These are phyloP conservation scores for Botryosphaeria dothidea DNA, from an alignment of 2,329 filamentous ascomycete genomes.

Conservation along the genomic window DNA sequence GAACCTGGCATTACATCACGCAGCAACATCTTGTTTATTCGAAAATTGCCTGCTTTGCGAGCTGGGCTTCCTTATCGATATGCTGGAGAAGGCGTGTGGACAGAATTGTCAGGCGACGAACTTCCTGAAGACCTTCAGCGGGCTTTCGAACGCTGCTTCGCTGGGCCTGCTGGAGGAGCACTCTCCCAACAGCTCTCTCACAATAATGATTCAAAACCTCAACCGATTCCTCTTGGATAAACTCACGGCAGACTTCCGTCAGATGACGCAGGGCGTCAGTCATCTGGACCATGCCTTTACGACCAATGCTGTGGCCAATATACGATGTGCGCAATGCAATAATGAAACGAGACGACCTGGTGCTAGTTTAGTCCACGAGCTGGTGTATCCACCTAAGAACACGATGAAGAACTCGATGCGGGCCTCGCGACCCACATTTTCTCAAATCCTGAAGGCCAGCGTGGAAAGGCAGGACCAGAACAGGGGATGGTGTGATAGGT, in stretches of 20 bases:
- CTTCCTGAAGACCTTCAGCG: slow-evolving; percentile 84
- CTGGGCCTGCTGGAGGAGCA: slow-evolving; percentile 86
- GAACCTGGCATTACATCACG: slow-evolving; percentile 86
- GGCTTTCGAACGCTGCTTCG: slow-evolving; percentile 73
- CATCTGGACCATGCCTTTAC: slow-evolving; percentile 73
- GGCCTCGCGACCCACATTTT: slow-evolving; percentile 65
- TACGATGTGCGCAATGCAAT: slow-evolving; percentile 82
- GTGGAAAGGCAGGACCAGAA: slow-evolving; percentile 87
- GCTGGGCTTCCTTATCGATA: slow-evolving; percentile 93
- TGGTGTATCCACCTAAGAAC: slow-evolving; percentile 72
- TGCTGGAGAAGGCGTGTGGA: slow-evolving; percentile 93
- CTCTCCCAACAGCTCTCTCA: slow-evolving; percentile 68
- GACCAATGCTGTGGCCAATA: slow-evolving; percentile 70
- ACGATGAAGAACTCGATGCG: slow-evolving; percentile 57
- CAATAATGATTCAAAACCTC: slow-evolving; percentile 81
- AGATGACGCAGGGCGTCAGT: slow-evolving; percentile 57
- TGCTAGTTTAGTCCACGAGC: slow-evolving; percentile 79
- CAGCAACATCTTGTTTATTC: slow-evolving; percentile 78
- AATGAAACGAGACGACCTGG: slow-evolving; percentile 82
- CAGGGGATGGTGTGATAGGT: slow-evolving; percentile 90
- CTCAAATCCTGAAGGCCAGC: slow-evolving; percentile 86
- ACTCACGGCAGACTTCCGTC: slow-evolving; percentile 74
- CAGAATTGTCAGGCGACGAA: slow-evolving; percentile 97
- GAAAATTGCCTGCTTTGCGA: slow-evolving; percentile 90
- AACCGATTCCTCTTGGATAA: slow-evolving; percentile 84